Conservation (phyloP, 192 early-diverging fungal species). For the Backusella tuberculispora region DNA sequence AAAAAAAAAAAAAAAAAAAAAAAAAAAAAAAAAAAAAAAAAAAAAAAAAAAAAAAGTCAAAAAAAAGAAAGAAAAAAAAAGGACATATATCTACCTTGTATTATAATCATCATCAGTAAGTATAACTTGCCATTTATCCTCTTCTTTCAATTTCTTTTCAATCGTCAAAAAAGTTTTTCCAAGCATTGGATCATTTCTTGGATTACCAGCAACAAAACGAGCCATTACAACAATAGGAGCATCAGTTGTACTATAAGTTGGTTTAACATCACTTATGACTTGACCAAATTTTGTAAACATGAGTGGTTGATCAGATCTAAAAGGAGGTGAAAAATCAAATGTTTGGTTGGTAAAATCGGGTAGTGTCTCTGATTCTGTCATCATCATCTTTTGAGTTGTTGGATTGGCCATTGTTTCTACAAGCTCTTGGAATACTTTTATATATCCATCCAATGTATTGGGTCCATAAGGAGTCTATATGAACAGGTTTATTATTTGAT, state of each 20-base stretch:
- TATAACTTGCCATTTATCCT: conserved; percentile 26
- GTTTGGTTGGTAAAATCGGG: conserved; percentile 27
- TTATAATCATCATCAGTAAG: conserved; percentile 33
- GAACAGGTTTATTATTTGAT: neutral
- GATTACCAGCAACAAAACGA: conserved; percentile 39
- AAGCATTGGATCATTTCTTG: conserved; percentile 29
- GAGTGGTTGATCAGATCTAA: conserved; percentile 15
- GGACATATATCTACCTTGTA: conserved; percentile 25
- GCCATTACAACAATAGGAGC: neutral
- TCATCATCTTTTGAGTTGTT: neutral
- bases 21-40: too few species aligned
- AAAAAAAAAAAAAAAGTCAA: too few species aligned
- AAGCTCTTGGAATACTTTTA: conserved; percentile 52
- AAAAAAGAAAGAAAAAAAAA: too few species aligned
- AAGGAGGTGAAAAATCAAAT: conserved; percentile 6
- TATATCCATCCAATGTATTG: conserved; percentile 57
- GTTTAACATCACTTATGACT: conserved; percentile 22
- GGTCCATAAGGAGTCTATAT: conserved; percentile 57
- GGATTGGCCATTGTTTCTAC: conserved; percentile 45
- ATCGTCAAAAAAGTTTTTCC: conserved; percentile 34
- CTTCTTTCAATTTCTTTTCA: neutral
- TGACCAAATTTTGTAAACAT: conserved; percentile 38
- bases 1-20: too few species aligned
- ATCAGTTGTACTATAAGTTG: neutral
- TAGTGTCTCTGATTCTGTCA: neutral